A percentile compares a stretch with the other conserved stretches of the same genome.
Conservation (phyloP, 2,329 filamentous ascomycete genomes). For the Botrytis medusae region DNA sequence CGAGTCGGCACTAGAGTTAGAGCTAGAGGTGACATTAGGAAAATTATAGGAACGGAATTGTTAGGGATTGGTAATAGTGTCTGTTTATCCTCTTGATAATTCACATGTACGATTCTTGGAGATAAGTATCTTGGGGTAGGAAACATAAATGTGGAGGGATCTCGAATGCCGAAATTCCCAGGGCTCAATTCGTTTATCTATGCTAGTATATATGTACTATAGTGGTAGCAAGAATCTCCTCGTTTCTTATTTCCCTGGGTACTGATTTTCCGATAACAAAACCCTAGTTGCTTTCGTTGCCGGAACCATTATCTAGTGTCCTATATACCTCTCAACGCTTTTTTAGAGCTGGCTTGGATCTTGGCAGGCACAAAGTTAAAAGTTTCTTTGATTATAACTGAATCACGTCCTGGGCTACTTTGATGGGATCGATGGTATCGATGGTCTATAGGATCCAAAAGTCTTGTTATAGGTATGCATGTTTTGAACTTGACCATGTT, state of each 20-base stretch:
- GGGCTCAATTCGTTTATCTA: background rate
- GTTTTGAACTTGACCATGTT: background rate
- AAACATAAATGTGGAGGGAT: background rate
- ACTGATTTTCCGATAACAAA: background rate
- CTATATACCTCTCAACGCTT: background rate
- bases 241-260: background rate
- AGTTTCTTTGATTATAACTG: background rate
- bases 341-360: background rate
- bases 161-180: fast-evolving
- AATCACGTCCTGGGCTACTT: background rate
- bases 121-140: background rate
- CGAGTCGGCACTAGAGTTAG: background rate
- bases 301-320: background rate
- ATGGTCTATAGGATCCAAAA: background rate
- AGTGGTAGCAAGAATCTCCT: background rate
- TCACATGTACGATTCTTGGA: background rate
- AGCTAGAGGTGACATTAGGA: background rate
- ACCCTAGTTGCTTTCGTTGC: background rate
- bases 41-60: background rate
- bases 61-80: background rate
- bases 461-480: background rate
- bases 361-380: background rate
- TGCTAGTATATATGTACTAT: background rate
- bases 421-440: background rate
- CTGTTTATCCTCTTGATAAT: background rate